Conservation (phyloP, 129 eudicot genomes). For the Tagetes erecta region DNA sequence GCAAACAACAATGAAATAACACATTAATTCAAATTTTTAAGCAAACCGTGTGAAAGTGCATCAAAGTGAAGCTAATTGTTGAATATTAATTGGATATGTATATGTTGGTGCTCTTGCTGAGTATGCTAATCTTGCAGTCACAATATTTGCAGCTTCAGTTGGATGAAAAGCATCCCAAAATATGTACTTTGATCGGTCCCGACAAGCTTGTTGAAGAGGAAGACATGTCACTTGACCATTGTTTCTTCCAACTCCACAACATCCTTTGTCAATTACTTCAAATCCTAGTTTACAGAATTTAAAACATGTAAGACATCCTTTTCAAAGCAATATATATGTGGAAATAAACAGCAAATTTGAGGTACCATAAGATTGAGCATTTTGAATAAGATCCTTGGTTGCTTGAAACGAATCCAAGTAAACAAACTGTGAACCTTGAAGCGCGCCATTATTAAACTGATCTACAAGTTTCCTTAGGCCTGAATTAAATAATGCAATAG, state of each 20-base stretch:
- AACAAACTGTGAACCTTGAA: constrained; percentile 75
- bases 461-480: constrained; percentile 65
- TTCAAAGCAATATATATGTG: background rate
- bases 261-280: constrained; percentile 68
- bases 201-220: constrained; percentile 74
- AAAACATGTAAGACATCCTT: background rate
- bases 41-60: background rate
- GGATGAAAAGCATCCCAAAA: constrained; percentile 99
- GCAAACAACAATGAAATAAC: constrained; percentile 10
- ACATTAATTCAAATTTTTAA: background rate
- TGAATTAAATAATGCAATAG: constrained; percentile 56
- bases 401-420: constrained; percentile 64
- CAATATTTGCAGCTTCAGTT: constrained; percentile 70
- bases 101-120: constrained; percentile 36
- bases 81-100: constrained; percentile 75
- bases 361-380: constrained; percentile 63
- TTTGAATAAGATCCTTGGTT: constrained; percentile 54
- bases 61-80: constrained; percentile 65
- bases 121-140: constrained; percentile 62
- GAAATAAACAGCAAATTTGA: background rate
- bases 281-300: constrained; percentile 48
- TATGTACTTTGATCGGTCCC: constrained; percentile 56
- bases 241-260: constrained; percentile 94
- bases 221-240: constrained; percentile 92
- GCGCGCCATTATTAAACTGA: constrained; percentile 53